These are phyloP conservation scores for Neurospora sp. DNA, from an alignment of 495 filamentous ascomycete genomes.

Conservation along the genomic window DNA sequence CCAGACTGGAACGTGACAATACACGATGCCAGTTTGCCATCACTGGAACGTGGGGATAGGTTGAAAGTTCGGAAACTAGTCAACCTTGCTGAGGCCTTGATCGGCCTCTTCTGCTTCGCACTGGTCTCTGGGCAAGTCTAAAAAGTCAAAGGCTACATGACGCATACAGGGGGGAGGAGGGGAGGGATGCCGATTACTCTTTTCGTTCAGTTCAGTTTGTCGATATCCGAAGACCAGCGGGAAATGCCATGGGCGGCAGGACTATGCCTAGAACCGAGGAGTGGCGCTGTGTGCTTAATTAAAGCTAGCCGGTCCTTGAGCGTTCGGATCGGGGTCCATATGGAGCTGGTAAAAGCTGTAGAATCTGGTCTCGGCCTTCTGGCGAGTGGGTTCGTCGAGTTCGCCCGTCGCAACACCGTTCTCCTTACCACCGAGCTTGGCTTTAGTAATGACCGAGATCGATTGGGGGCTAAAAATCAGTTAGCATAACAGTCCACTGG, in stretches of 20 bases:
- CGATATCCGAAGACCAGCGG: neutral
- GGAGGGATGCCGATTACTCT: conserved; percentile 4
- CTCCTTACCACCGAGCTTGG: conserved; percentile 42
- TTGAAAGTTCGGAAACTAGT: neutral
- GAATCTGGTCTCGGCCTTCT: conserved; percentile 53
- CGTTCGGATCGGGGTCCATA: conserved; percentile 34
- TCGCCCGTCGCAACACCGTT: conserved; percentile 49
- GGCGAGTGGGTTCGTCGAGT: conserved; percentile 52
- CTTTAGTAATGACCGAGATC: conserved; percentile 29
- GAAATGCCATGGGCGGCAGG: conserved; percentile 3
- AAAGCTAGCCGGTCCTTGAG: conserved; percentile 32
- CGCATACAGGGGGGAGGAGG: neutral
- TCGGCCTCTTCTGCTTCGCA: neutral
- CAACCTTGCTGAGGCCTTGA: neutral
- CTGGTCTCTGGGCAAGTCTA: conserved; percentile 1
- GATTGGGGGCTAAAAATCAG: conserved; percentile 33
- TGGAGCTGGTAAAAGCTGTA: conserved; percentile 57
- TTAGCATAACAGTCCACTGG: neutral
- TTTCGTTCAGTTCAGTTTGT: conserved; percentile 1
- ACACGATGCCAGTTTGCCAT: neutral
- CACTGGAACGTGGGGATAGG: neutral
- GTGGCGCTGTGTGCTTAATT: conserved; percentile 14
- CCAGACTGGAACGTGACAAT: neutral
- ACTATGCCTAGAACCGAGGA: neutral
- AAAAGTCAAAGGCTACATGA: neutral